Evolutionary conservation across 1,284 basidiomycete genomes (phyloP).

Genomic region (Mycena citricolor): DNA sequence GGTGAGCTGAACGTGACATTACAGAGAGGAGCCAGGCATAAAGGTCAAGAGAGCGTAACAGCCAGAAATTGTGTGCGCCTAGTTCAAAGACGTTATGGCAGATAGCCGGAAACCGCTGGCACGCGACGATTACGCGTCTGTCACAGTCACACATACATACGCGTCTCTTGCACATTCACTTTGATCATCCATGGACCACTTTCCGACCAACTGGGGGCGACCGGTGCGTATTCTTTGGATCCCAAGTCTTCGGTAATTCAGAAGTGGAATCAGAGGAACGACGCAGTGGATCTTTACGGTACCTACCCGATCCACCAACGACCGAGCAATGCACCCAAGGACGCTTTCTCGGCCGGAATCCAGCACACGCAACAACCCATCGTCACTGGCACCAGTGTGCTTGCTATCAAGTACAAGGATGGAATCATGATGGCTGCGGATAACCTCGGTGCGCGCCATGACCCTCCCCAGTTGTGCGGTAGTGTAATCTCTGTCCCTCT

Average conservation of each 20-base stretch:
- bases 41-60: too few species aligned
- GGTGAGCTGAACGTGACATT: too few species aligned
- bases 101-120: too few species aligned
- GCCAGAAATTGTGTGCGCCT: too few species aligned
- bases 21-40: too few species aligned
- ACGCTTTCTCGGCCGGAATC: conserved; percentile 62
- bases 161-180: too few species aligned
- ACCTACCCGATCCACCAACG: conserved; percentile 72
- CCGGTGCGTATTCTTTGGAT: conserved; percentile 45
- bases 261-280: conserved; percentile 54
- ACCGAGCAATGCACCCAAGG: conserved; percentile 48
- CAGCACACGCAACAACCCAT: conserved; percentile 91
- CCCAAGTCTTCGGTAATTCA: neutral
- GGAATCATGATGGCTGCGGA: conserved; percentile 99
- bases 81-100: too few species aligned
- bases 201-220: conserved; percentile 77
- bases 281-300: conserved; percentile 68
- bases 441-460: conserved; percentile 72
- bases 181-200: conserved; percentile 75
- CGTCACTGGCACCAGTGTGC: conserved; percentile 94
- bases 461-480: neutral
- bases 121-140: too few species aligned
- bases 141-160: too few species aligned
- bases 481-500: neutral
- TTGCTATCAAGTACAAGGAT: conserved; percentile 93